Conservation (phyloP, 225 moss, liverwort and hornwort species). For the Physcomitrellopsis africana region DNA sequence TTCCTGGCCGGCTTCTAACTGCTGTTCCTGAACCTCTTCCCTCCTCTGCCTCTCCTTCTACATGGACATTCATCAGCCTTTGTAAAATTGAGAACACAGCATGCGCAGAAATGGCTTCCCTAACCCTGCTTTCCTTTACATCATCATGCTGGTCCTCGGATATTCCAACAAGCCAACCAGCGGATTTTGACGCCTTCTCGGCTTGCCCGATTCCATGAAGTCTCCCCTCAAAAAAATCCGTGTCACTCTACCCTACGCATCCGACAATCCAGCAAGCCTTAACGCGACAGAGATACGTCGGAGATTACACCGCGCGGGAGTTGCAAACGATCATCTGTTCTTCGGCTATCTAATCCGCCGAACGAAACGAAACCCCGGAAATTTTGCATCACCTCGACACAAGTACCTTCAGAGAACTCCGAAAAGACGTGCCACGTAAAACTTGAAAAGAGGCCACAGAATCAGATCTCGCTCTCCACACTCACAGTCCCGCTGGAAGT, state of each 20-base stretch:
- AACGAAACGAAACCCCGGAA: neutral
- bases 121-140: neutral
- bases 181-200: neutral
- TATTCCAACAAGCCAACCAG: neutral
- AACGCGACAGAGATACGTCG: neutral
- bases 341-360: neutral
- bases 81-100: neutral
- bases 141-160: neutral
- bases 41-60: neutral
- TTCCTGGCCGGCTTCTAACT: neutral
- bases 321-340: neutral
- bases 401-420: neutral
- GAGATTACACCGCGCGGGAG: neutral
- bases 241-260: neutral
- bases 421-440: neutral
- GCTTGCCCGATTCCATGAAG: neutral
- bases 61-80: neutral
- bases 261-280: neutral
- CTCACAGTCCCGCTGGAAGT: neutral
- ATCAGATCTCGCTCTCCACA: slow-evolving; percentile 19
- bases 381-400: neutral
- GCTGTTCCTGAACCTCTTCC: neutral
- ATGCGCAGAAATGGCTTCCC: neutral
- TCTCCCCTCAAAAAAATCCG: neutral
- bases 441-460: neutral